Evolutionary conservation across 1,284 basidiomycete genomes (phyloP).

Genomic region (Cystobasidium sp.): DNA sequence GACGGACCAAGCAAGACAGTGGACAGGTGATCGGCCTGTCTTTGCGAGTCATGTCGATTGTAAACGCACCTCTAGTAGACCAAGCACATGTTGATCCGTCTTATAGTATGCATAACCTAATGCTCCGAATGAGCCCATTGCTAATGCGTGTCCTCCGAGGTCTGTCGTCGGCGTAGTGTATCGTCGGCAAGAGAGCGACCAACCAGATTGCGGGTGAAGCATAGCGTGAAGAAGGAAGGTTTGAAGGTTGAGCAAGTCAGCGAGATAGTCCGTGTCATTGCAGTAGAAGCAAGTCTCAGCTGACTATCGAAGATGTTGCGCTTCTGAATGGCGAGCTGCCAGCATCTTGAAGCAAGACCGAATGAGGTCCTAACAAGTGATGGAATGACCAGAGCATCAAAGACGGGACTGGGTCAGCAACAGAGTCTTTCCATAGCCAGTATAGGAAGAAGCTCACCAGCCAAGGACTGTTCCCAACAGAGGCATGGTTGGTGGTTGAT

Average conservation of each 20-base stretch:
- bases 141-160: constrained; percentile 53
- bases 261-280: not conserved
- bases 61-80: constrained; percentile 42
- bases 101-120: constrained; percentile 50
- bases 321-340: constrained; percentile 54
- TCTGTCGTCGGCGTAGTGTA: constrained; percentile 44
- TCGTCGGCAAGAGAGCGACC: not conserved
- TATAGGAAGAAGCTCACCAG: constrained; percentile 21
- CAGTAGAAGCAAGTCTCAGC: not conserved
- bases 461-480: constrained; percentile 38
- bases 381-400: not conserved
- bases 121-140: constrained; percentile 48
- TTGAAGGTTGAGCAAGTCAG: not conserved
- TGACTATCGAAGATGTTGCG: constrained; percentile 54
- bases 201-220: constrained; percentile 7
- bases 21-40: constrained; percentile 1
- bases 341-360: constrained; percentile 53
- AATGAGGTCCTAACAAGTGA: constrained; percentile 42
- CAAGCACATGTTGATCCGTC: constrained; percentile 48
- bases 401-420: not conserved
- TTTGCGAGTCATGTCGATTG: not conserved
- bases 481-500: constrained; percentile 29
- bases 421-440: not conserved
- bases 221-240: not conserved
- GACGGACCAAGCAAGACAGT: not conserved